These are phyloP conservation scores for Fusarium falciforme DNA, from an alignment of 2,329 filamentous ascomycete species.

Conservation along the genomic window DNA sequence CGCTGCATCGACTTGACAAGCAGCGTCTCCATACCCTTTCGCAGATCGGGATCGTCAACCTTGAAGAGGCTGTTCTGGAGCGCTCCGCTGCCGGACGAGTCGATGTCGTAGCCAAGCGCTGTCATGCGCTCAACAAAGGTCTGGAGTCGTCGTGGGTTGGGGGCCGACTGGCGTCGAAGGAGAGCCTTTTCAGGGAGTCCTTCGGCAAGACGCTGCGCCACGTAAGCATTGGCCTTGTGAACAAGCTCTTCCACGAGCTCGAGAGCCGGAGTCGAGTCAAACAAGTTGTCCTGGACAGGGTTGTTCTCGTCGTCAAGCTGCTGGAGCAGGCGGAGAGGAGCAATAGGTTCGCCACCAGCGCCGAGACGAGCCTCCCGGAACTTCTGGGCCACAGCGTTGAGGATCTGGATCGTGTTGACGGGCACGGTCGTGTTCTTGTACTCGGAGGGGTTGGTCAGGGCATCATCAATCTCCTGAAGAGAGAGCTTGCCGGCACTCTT, in stretches of 20 bases:
- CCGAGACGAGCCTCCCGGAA: constrained; percentile 90
- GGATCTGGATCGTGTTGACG: constrained; percentile 81
- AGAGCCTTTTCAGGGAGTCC: constrained; percentile 92
- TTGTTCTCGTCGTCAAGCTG: constrained; percentile 98
- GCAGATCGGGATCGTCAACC: constrained; percentile 86
- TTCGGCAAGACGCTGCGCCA: constrained; percentile 84
- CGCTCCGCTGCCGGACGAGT: constrained; percentile 87
- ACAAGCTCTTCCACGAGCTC: constrained; percentile 96
- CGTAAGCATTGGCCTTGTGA: constrained; percentile 90
- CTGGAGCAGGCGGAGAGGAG: constrained; percentile 88
- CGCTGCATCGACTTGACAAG: constrained; percentile 95
- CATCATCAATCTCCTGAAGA: constrained; percentile 86
- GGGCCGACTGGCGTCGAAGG: constrained; percentile 85
- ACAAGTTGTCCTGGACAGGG: constrained; percentile 95
- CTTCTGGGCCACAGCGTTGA: constrained; percentile 86
- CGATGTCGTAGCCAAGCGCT: constrained; percentile 88
- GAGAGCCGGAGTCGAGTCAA: constrained; percentile 87
- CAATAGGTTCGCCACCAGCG: constrained; percentile 81
- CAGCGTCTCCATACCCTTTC: constrained; percentile 98
- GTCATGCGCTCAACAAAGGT: constrained; percentile 95
- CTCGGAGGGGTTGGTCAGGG: constrained; percentile 73
- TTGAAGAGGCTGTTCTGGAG: constrained; percentile 96
- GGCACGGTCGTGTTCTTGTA: constrained; percentile 74
- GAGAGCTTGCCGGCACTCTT: constrained; percentile 90
- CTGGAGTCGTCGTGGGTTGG: constrained; percentile 87